These are phyloP conservation scores for Phaeosphaeriaceae sp. DNA, from an alignment of 2,329 filamentous ascomycete species.

Conservation along the genomic window DNA sequence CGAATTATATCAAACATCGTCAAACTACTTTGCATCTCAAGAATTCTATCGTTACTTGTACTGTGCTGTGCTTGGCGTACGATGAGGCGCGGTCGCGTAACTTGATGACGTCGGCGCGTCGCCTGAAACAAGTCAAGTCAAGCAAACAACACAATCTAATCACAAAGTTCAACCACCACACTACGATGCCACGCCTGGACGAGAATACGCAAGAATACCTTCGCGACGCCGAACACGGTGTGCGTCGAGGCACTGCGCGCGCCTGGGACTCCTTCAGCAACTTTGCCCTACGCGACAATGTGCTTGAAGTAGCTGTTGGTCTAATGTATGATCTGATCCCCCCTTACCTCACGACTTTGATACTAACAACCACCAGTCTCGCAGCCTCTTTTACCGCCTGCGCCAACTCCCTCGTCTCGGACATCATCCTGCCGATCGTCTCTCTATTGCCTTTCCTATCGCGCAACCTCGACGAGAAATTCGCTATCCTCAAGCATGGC, in stretches of 20 bases:
- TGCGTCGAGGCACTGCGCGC: conserved; percentile 54
- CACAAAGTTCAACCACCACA: background rate
- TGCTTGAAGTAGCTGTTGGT: conserved; percentile 77
- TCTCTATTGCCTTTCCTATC: conserved; percentile 73
- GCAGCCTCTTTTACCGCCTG: conserved; percentile 74
- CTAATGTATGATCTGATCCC: conserved; percentile 63
- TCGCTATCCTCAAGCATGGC: conserved; percentile 68
- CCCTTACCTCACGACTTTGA: background rate
- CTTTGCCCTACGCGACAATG: conserved; percentile 77
- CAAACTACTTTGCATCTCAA: no score
- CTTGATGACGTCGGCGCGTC: background rate
- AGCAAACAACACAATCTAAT: no score
- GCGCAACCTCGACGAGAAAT: conserved; percentile 77
- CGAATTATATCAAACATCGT: background rate
- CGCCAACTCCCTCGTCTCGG: conserved; percentile 74
- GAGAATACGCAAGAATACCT: conserved; percentile 51
- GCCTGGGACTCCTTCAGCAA: conserved; percentile 71
- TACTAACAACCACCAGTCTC: conserved; percentile 55
- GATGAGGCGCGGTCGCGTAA: background rate
- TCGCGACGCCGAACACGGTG: conserved; percentile 55
- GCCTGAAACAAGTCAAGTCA: background rate
- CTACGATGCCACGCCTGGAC: conserved; percentile 40
- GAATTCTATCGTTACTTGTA: background rate
- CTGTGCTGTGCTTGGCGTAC: no score
- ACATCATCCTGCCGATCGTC: conserved; percentile 73